Percentiles rank a stretch among this genome's conserved stretches.
These are phyloP conservation scores for Oryza meyeriana DNA, from an alignment of 176 grass and related monocot genomes.

Conservation along the genomic window DNA sequence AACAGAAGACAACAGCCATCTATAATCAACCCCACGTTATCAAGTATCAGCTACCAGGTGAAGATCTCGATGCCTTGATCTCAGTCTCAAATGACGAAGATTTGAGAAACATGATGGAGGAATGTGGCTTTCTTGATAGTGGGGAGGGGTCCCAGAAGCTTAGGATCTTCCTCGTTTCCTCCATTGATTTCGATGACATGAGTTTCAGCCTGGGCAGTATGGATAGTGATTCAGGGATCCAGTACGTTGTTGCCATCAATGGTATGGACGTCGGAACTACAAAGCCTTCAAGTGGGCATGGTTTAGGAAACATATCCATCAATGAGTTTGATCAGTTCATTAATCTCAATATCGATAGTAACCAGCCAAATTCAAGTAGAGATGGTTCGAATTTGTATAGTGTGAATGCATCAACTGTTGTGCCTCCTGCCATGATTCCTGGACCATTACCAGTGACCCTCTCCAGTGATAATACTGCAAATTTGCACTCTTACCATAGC, in stretches of 20 bases:
- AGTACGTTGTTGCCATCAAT: constrained; percentile 91
- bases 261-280: constrained; percentile 57
- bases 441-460: constrained; percentile 12
- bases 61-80: constrained; percentile 88
- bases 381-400: constrained; percentile 36
- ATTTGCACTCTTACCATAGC: constrained; percentile 44
- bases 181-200: constrained; percentile 69
- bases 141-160: constrained; percentile 79
- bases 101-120: constrained; percentile 92
- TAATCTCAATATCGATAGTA: constrained; percentile 58
- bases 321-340: constrained; percentile 70
- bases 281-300: constrained; percentile 58
- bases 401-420: constrained; percentile 21
- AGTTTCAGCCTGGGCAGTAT: constrained; percentile 74
- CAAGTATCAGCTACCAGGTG: constrained; percentile 90
- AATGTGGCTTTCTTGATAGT: constrained; percentile 69
- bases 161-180: constrained; percentile 82
- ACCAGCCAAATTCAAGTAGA: constrained; percentile 37
- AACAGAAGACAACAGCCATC: constrained; percentile 65
- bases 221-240: constrained; percentile 83
- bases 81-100: constrained; percentile 85
- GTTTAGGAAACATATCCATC: constrained; percentile 46
- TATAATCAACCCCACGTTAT: constrained; percentile 72
- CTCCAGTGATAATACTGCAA: constrained; percentile 42
- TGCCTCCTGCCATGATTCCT: constrained; percentile 33